Conservation (phyloP, 2,329 filamentous ascomycete species). For the Aureobasidium sp. region DNA sequence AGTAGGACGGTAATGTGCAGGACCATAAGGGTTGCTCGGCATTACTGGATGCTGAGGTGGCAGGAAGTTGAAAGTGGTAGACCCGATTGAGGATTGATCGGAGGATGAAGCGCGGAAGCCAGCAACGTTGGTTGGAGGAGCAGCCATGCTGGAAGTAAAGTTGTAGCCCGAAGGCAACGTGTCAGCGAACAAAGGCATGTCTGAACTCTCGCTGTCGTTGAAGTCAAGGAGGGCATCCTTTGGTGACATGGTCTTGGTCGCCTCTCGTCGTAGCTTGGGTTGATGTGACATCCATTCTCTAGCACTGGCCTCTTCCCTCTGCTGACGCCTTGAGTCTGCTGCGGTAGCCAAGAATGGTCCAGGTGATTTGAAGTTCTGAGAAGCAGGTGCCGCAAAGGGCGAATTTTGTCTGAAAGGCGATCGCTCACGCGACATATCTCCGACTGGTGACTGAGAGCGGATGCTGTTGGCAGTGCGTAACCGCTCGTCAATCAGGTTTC, state of each 20-base stretch:
- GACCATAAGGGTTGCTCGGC: conserved; percentile 25
- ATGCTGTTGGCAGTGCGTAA: conserved; percentile 73
- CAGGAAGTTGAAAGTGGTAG: conserved; percentile 32
- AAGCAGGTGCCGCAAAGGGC: conserved; percentile 39
- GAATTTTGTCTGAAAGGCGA: conserved; percentile 74
- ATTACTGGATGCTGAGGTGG: conserved; percentile 23
- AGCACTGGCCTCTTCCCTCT: conserved; percentile 55
- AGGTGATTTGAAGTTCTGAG: conserved; percentile 33
- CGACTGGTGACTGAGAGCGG: conserved; percentile 50
- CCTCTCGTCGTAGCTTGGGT: conserved; percentile 29
- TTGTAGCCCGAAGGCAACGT: conserved; percentile 32
- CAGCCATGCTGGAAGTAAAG: conserved; percentile 32
- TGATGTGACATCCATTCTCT: conserved; percentile 29
- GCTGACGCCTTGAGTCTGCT: conserved; percentile 54
- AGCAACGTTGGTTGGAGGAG: conserved; percentile 16
- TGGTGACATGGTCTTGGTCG: conserved; percentile 80
- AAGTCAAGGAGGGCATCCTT: conserved; percentile 88
- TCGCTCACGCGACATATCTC: conserved; percentile 53
- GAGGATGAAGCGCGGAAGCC: conserved; percentile 16
- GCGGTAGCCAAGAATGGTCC: conserved; percentile 45
- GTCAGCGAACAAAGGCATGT: conserved; percentile 41
- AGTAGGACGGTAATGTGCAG: conserved; percentile 29
- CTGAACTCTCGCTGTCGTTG: conserved; percentile 56
- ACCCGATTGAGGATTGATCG: conserved; percentile 24
- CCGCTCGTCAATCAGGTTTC: conserved; percentile 63